A percentile compares a stretch with the other conserved stretches of the same genome.
Conservation (phyloP, 352 stramenopile species). For the Phytophthora nicotianae region DNA sequence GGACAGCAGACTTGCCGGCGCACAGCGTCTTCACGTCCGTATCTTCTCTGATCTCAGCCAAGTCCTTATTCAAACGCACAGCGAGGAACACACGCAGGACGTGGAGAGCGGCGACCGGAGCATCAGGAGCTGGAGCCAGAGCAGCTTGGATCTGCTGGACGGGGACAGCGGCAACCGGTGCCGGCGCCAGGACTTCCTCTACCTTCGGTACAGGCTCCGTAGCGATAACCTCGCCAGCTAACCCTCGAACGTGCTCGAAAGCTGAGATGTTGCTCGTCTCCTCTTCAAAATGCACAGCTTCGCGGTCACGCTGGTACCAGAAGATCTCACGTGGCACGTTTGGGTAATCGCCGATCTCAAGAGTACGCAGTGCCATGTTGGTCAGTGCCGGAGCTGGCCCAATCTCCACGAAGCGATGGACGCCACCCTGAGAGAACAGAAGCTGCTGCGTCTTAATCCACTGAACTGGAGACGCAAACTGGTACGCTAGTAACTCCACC, state of each 20-base stretch:
- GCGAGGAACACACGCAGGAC: constrained; percentile 79
- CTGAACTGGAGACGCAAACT: constrained; percentile 89
- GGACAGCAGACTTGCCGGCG: constrained; percentile 84
- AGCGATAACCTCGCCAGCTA: constrained; percentile 32
- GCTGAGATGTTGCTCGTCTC: constrained; percentile 69
- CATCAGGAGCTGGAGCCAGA: constrained; percentile 40
- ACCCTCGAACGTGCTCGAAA: constrained; percentile 59
- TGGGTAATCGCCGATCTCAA: constrained; percentile 72
- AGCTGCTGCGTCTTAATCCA: constrained; percentile 90
- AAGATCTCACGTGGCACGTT: constrained; percentile 66
- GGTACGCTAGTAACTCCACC: constrained; percentile 87
- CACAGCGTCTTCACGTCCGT: constrained; percentile 83
- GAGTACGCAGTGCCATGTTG: constrained; percentile 83
- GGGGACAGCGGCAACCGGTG: constrained; percentile 24
- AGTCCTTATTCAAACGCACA: constrained; percentile 74
- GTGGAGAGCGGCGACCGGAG: constrained; percentile 66
- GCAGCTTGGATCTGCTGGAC: constrained; percentile 20
- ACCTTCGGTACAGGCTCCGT: constrained; percentile 35
- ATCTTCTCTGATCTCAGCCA: constrained; percentile 71
- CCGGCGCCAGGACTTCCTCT: constrained; percentile 23
- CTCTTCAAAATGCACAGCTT: constrained; percentile 80
- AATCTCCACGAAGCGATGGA: constrained; percentile 85
- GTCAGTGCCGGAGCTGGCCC: constrained; percentile 80
- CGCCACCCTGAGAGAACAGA: constrained; percentile 66
- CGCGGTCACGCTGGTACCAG: constrained; percentile 86